Conservation (phyloP, 148 eudicot species). For the Spergularia bocconei region DNA sequence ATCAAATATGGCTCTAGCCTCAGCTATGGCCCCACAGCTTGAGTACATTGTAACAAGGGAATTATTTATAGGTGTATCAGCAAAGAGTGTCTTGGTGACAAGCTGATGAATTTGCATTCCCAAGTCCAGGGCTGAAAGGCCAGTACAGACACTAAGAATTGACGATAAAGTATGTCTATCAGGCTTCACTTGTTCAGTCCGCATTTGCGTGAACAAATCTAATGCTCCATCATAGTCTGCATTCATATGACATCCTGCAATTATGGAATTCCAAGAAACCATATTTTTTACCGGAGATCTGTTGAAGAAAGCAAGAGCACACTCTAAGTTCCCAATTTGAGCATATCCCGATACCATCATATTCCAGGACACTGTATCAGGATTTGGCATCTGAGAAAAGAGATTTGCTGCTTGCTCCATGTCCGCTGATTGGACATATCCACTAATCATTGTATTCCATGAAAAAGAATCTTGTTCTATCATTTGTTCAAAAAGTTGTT, state of each 20-base stretch:
- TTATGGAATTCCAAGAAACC: slow-evolving; percentile 51
- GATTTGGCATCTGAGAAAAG: slow-evolving; percentile 47
- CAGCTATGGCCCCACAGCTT: slow-evolving; percentile 50
- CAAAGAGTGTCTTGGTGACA: slow-evolving; percentile 33
- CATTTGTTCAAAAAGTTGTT: slow-evolving; percentile 47
- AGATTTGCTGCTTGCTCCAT: slow-evolving; percentile 52
- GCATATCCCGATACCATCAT: slow-evolving; percentile 46
- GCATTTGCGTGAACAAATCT: slow-evolving; percentile 44
- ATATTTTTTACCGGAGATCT: slow-evolving; percentile 39
- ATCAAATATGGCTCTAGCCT: slow-evolving; percentile 42
- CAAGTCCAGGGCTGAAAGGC: slow-evolving; percentile 34
- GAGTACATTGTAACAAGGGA: slow-evolving; percentile 59
- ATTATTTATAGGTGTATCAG: slow-evolving; percentile 48
- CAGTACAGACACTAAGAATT: slow-evolving; percentile 43
- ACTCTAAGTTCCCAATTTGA: slow-evolving; percentile 37
- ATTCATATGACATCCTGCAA: slow-evolving; percentile 45
- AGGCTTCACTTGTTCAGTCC: slow-evolving; percentile 37
- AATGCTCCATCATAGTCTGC: slow-evolving; percentile 45
- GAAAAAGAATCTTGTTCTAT: slow-evolving; percentile 39
- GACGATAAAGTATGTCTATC: slow-evolving; percentile 53
- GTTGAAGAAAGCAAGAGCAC: slow-evolving; percentile 40
- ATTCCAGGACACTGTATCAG: slow-evolving; percentile 56
- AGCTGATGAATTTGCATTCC: slow-evolving; percentile 54
- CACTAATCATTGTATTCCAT: slow-evolving; percentile 55
- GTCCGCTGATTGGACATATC: slow-evolving; percentile 40